A percentile compares a stretch with the other conserved stretches of the same genome.
phyloP scores from a whole-genome alignment of 2,329 filamentous ascomycete genomes.

The Raffaelea ambrosiae region DNA sequence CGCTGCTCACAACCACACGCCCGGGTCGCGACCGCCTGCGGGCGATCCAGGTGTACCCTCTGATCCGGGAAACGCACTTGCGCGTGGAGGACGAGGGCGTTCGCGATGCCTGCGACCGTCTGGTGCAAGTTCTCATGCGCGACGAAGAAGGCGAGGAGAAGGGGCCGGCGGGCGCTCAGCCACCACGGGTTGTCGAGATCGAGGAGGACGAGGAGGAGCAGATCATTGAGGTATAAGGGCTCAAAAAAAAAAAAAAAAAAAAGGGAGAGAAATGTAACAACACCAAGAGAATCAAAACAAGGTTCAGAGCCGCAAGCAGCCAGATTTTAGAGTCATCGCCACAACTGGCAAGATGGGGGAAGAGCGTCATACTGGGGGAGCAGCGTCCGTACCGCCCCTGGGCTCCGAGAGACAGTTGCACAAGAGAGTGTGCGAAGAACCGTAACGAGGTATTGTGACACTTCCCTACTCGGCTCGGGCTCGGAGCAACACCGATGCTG shows the following conservation, averaged over 20 bases:
- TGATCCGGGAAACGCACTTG: constrained; percentile 78
- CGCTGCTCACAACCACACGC: constrained; percentile 71
- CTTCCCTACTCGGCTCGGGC: too few relatives aligned
- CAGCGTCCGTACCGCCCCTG: too few relatives aligned
- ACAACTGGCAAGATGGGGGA: too few relatives aligned
- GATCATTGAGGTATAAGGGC: constrained; percentile 38
- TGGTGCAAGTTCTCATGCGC: constrained; percentile 83
- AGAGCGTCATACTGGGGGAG: too few relatives aligned
- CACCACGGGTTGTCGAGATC: constrained; percentile 30
- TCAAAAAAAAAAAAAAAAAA: not conserved
- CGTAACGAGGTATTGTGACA: too few relatives aligned
- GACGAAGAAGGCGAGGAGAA: constrained; percentile 47
- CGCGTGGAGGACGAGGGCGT: constrained; percentile 72
- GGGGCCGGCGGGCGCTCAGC: constrained; percentile 11
- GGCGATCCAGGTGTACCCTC: constrained; percentile 74
- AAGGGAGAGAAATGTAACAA: not conserved
- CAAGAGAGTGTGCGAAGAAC: too few relatives aligned
- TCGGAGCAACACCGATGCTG: too few relatives aligned
- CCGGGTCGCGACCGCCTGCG: constrained; percentile 68
- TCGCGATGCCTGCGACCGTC: constrained; percentile 72
- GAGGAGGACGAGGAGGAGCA: constrained; percentile 43
- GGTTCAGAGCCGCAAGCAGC: too few relatives aligned
- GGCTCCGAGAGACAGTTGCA: too few relatives aligned
- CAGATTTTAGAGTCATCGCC: too few relatives aligned
- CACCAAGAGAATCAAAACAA: too few relatives aligned